Conservation (phyloP, 2,329 filamentous ascomycete genomes). For the Rhexocercosporidium sp. region DNA sequence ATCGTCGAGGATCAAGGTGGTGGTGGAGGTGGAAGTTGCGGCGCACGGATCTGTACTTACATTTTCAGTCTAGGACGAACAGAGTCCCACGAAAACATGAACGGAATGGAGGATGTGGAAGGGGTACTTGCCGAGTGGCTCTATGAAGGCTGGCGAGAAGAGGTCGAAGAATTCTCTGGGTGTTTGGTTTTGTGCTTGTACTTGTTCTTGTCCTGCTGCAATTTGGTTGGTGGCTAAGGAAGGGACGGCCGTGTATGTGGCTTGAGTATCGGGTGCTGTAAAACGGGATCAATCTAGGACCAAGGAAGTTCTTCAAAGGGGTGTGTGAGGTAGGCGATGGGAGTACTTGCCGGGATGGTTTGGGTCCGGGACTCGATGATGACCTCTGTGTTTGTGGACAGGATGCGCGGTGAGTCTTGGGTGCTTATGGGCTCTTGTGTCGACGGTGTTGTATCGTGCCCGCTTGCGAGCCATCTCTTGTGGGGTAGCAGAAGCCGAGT, state of each 20-base stretch:
- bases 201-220: neutral
- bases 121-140: slow-evolving; percentile 23
- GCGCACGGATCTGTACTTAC: slow-evolving; percentile 16
- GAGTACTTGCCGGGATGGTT: slow-evolving; percentile 83
- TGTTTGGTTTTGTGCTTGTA: neutral
- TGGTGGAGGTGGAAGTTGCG: neutral
- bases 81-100: slow-evolving; percentile 14
- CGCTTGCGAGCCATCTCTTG: neutral
- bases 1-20: slow-evolving; percentile 5
- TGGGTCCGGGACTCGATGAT: slow-evolving; percentile 70
- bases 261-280: slow-evolving; percentile 20
- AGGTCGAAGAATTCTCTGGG: slow-evolving; percentile 8
- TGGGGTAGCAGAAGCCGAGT: neutral
- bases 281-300: slow-evolving; percentile 65
- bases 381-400: neutral
- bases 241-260: neutral
- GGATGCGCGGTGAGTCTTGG: neutral
- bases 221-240: neutral
- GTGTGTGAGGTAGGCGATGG: slow-evolving; percentile 51
- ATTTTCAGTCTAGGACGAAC: slow-evolving; percentile 24
- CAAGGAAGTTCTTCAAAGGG: slow-evolving; percentile 57
- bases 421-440: slow-evolving; percentile 5
- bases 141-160: slow-evolving; percentile 7
- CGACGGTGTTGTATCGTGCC: neutral
- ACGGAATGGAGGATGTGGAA: neutral